phyloP scores from a whole-genome alignment of 768 basidiomycete genomes.

The Neoboletus brunneissimus region DNA sequence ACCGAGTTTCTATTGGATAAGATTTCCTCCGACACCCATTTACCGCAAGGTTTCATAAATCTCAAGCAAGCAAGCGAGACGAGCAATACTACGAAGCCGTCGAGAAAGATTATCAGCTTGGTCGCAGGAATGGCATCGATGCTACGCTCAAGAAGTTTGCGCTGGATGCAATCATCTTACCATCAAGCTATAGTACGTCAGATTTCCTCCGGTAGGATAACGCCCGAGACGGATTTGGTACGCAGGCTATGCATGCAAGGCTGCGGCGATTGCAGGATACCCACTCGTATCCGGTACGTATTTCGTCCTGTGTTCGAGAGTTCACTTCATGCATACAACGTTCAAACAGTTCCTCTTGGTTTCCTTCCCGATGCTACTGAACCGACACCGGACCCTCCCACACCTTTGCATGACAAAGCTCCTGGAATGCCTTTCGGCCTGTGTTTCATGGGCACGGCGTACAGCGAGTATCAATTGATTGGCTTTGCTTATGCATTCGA shows the following conservation, averaged over 20 bases:
- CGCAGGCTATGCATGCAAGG: constrained; percentile 26
- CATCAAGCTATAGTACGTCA: constrained; percentile 26
- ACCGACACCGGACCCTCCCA: constrained; percentile 29
- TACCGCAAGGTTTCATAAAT: constrained; percentile 19
- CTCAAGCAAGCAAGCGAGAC: constrained; percentile 26
- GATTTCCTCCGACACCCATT: background rate
- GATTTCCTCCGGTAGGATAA: background rate
- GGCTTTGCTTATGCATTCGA: constrained; percentile 47
- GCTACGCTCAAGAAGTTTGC: constrained; percentile 43
- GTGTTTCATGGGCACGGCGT: constrained; percentile 45
- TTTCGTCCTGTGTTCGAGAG: background rate
- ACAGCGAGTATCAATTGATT: constrained; percentile 42
- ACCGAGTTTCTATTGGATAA: background rate
- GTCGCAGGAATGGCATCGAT: constrained; percentile 53
- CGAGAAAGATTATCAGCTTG: constrained; percentile 44
- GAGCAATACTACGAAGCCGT: constrained; percentile 43
- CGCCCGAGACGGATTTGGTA: background rate
- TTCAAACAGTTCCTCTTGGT: constrained; percentile 39
- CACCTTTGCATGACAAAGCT: constrained; percentile 33
- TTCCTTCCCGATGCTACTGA: constrained; percentile 35
- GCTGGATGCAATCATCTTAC: constrained; percentile 53
- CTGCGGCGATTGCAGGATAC: constrained; percentile 37
- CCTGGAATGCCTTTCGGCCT: constrained; percentile 45
- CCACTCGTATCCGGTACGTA: constrained; percentile 34
- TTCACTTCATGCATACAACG: constrained; percentile 27